Evolutionary conservation across 176 grass and related monocot genomes (phyloP).

Genomic region (Echinochloa phyllopogon): DNA sequence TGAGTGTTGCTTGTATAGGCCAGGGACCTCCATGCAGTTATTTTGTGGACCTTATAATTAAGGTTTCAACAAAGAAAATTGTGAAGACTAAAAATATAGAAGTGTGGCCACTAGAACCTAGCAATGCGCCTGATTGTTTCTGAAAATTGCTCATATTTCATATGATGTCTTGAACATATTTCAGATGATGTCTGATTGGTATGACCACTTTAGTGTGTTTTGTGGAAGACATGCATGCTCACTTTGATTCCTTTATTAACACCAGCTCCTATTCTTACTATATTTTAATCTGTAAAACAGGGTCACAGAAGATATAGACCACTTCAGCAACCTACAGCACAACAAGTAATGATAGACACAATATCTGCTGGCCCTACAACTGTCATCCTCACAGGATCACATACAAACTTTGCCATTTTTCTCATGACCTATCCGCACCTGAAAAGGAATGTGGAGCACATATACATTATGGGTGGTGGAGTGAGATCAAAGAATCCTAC

Average conservation of each 20-base stretch:
- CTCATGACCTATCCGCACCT: constrained; percentile 75
- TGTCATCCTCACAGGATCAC: constrained; percentile 62
- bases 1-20: not conserved
- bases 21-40: not conserved
- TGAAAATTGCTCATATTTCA: not conserved
- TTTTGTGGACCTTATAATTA: not conserved
- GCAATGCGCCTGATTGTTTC: not conserved
- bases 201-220: not conserved
- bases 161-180: not conserved
- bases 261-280: not conserved
- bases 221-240: not conserved
- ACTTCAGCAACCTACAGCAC: constrained; percentile 61
- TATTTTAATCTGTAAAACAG: constrained; percentile 45
- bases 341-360: constrained; percentile 76
- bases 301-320: constrained; percentile 72
- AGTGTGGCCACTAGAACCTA: not conserved
- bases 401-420: constrained; percentile 80
- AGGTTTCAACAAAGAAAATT: not conserved
- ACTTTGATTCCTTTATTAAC: constrained; percentile 17
- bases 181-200: constrained; percentile 16
- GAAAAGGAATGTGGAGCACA: constrained; percentile 78
- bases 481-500: constrained; percentile 79
- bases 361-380: constrained; percentile 71
- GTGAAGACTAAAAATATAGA: not conserved
- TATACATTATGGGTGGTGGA: constrained; percentile 91